Conservation (phyloP, 805 yeast genomes). For the Wickerhamomyces tratensis region DNA sequence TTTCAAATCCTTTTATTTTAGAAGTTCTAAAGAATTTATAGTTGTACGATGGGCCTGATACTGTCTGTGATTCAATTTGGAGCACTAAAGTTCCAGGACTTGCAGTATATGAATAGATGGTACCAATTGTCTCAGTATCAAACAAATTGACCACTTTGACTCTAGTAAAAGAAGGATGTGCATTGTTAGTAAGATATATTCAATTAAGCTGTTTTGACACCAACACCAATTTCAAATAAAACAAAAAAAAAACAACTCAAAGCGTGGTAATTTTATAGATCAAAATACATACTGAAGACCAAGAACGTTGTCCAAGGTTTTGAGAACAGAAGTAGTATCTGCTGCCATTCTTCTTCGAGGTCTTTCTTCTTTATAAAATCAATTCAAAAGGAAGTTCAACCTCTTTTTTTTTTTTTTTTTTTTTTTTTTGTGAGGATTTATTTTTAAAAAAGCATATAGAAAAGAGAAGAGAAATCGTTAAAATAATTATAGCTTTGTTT, state of each 20-base stretch:
- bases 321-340: neutral
- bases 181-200: conserved; percentile 10
- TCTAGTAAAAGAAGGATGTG: conserved; percentile 15
- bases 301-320: conserved; percentile 4
- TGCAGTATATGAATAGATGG: conserved; percentile 51
- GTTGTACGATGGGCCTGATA: conserved; percentile 9
- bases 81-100: conserved; percentile 26
- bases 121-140: conserved; percentile 51
- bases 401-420: too few relatives aligned
- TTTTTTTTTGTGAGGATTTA: too few relatives aligned
- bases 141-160: conserved; percentile 53
- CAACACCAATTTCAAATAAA: too few relatives aligned
- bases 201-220: conserved; percentile 1
- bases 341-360: neutral
- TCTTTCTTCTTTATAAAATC: neutral
- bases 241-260: neutral
- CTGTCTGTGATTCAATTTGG: conserved; percentile 3
- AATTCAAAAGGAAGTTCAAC: too few relatives aligned
- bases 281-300: conserved; percentile 6
- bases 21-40: conserved; percentile 47
- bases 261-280: too few relatives aligned
- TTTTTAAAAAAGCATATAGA: too few relatives aligned
- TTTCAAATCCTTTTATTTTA: conserved; percentile 44
- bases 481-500: too few relatives aligned
- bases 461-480: too few relatives aligned